Conservation (phyloP, 1,284 basidiomycete genomes). For the Fomitopsis schrenkii region DNA sequence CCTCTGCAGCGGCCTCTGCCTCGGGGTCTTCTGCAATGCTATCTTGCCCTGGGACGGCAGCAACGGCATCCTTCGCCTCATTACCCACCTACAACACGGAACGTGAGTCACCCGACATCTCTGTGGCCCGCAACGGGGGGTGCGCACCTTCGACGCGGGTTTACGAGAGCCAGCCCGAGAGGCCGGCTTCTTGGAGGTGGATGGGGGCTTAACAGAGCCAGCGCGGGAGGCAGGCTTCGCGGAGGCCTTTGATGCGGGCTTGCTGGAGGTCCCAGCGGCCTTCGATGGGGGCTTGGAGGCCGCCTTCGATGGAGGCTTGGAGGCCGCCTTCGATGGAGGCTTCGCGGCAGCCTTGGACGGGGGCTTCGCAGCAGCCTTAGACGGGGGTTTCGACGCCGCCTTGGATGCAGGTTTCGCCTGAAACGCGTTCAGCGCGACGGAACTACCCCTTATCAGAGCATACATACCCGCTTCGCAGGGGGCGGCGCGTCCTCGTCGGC, state of each 20-base stretch:
- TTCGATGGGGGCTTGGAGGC: constrained; percentile 25
- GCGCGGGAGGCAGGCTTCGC: constrained; percentile 31
- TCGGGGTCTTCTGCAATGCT: constrained; percentile 34
- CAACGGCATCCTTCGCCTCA: constrained; percentile 21
- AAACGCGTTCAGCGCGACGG: constrained; percentile 4
- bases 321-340: constrained; percentile 22
- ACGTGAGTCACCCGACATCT: constrained; percentile 5
- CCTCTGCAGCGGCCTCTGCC: constrained; percentile 28
- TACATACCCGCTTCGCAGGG: constrained; percentile 30
- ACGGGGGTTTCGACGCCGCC: constrained; percentile 22
- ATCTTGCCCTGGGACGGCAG: constrained; percentile 19
- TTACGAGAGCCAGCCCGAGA: constrained; percentile 19
- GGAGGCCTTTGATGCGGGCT: constrained; percentile 29
- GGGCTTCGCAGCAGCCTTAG: constrained; percentile 22
- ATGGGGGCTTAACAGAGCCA: constrained; percentile 7
- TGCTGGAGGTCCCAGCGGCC: constrained; percentile 20
- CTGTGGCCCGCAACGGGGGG: not conserved
- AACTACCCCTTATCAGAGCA: not conserved
- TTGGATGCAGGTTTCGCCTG: constrained; percentile 29
- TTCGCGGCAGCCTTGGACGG: constrained; percentile 17
- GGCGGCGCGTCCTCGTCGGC: constrained; percentile 26
- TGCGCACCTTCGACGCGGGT: constrained; percentile 17
- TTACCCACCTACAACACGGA: constrained; percentile 11
- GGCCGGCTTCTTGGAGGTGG: constrained; percentile 26
- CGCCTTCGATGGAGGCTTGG: constrained; percentile 26